phyloP scores from a whole-genome alignment of 2,329 filamentous ascomycete genomes.

The Fusarium brachygibbosum region DNA sequence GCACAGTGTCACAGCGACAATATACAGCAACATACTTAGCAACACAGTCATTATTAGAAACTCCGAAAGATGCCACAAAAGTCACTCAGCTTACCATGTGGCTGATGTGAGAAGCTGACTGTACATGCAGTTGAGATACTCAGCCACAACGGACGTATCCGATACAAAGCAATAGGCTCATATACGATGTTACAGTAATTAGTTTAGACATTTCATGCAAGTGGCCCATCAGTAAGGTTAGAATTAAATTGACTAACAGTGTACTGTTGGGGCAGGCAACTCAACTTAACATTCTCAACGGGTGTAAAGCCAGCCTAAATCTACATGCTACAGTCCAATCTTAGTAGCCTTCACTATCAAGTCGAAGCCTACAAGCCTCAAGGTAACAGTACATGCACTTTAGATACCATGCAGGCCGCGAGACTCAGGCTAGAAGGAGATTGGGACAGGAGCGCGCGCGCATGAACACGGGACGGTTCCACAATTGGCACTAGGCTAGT shows the following conservation, averaged over 20 bases:
- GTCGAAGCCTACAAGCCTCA: not conserved
- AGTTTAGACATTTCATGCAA: not conserved
- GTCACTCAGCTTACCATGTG: too few relatives aligned
- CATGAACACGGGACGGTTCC: conserved; percentile 5
- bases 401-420: not conserved
- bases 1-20: too few relatives aligned
- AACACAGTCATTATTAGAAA: too few relatives aligned
- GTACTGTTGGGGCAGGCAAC: too few relatives aligned
- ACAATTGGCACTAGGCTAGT: conserved; percentile 7
- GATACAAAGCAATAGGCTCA: not conserved
- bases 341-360: not conserved
- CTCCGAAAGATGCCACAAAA: too few relatives aligned
- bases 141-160: not conserved
- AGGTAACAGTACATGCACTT: not conserved
- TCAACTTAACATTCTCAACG: not conserved
- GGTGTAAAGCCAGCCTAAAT: not conserved
- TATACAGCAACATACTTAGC: too few relatives aligned
- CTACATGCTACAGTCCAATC: not conserved
- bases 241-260: not conserved
- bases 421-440: not conserved
- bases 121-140: not conserved
- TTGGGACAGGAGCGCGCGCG: not conserved
- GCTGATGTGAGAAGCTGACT: not conserved
- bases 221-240: not conserved
- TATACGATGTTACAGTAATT: not conserved